Evolutionary conservation across 371 early-diverging fungal species (phyloP), one percentile per base, ranked within the genome.

Genomic region (Mucor lusitanicus): DNA sequence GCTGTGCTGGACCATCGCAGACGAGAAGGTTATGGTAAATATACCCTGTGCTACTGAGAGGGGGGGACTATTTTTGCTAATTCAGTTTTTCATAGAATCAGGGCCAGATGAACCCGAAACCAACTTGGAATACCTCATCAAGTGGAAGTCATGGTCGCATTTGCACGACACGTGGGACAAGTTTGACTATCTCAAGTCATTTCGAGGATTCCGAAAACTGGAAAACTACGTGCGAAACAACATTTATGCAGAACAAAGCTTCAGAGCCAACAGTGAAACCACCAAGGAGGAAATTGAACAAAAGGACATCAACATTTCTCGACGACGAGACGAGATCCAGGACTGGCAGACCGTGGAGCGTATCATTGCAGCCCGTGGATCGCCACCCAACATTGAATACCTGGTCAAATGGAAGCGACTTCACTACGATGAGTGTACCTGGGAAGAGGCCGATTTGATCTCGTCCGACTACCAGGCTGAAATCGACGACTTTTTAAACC

Each of bases 141-240:
- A 99, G 72, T 99, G 98, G 98, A 91, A 91, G 75, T 88, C 90
- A 4, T 89, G 88, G 85, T 94, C 95, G 6, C 96, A 96, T 80
- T 79, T 94, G 48, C 94, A 96, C 71, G 90, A 95, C 59, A 95
- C 97, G 1, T 99, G 99, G 99, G 92, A 95, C 64, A 80, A 79
- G 0, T 86, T 84, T 48, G 80, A 78, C 11, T 79, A 83, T 33
- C 86, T 97, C 25, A 77, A 77, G 13, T 79, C 85, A 8, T 87
- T 86, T 70, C 95, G 95, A 77, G 98, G 98, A 0, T 93, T 88
- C 77, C 88, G 93, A 48, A 97, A 95, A 74, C 85, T 98, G 0
- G 94, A 96, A 63, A 96, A 97, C 73, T 97, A 89, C 76, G 86
- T 92, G 48, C 88, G 90, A 56, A 82, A 86, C 27, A 69, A 83